Evolutionary conservation across 805 yeast species (phyloP), one percentile per base, ranked within the genome.

Genomic region (Candida adriatica): DNA sequence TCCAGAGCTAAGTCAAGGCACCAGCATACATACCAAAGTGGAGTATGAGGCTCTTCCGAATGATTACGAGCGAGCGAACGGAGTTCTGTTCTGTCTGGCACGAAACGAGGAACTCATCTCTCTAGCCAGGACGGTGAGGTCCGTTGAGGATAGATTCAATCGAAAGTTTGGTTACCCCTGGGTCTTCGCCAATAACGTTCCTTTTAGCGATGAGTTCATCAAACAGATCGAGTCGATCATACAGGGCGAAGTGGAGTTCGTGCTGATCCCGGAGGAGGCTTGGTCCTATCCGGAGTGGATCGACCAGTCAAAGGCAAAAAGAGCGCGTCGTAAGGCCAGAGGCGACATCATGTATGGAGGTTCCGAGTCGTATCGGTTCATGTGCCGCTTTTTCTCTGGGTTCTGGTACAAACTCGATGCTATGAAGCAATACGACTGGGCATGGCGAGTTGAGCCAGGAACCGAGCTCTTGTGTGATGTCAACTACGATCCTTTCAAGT

Each of bases 81-180:
- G 85, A 6, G 70, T 82, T 0, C 65, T 83, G 44, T 79, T 78
- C 15, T 64, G 84, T 8, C 26, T 40, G 29, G 28, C 34, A 13
- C 20, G 44, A 11, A 40, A 40, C 26, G 22, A 29, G 6, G 44
- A 40, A 27, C 20, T 40, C 1, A 18, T 15, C 2, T 17, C 20
- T 0, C 61, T 79, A 46, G 84, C 84, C 11, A 66, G 57, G 18
- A 73, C 85, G 8, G 73, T 79, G 35, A 64, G 79, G 51, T 69
- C 71, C 29, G 62, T 82, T 39, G 94, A 85, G 58, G 94, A 83
- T 55, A 62, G 94, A 39, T 85, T 85, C 66, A 85, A 85, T 61
- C 49, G 58, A 11, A 66, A 74, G 31, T 83, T 59, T 61, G 66
- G 77, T 37, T 85, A 85, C 51, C 94, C 88, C 42, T 85, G 95